A percentile compares a stretch with the other conserved stretches of the same genome.
Conservation (phyloP, 345 rosid species). For the Gossypium rotundifolium region DNA sequence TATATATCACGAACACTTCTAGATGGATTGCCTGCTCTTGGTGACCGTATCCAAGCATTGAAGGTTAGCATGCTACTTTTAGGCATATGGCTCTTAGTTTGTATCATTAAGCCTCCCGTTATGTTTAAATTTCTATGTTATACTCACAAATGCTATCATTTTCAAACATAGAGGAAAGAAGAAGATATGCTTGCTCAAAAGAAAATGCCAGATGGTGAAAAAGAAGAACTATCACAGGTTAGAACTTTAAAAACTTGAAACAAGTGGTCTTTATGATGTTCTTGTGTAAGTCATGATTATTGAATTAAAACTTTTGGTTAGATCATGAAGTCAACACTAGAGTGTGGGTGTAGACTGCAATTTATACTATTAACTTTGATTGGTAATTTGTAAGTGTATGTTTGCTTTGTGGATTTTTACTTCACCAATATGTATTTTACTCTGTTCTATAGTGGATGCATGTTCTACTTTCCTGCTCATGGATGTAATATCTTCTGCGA, state of each 20-base stretch:
- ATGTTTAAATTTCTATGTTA: slow-evolving; percentile 3
- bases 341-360: not conserved
- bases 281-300: not conserved
- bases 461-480: not conserved
- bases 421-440: not conserved
- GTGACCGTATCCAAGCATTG: slow-evolving; percentile 83
- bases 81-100: not conserved
- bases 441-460: not conserved
- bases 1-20: slow-evolving; percentile 65
- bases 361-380: not conserved
- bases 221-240: slow-evolving; percentile 96
- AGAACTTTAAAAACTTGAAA: not conserved
- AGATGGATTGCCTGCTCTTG: slow-evolving; percentile 92
- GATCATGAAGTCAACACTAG: not conserved
- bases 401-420: not conserved
- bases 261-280: not conserved
- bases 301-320: not conserved
- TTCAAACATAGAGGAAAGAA: slow-evolving; percentile 71
- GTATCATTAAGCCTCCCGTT: not conserved
- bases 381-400: not conserved
- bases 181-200: slow-evolving; percentile 98
- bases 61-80: slow-evolving; percentile 47
- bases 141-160: slow-evolving; percentile 19
- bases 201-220: slow-evolving; percentile 95
- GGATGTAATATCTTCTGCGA: not conserved